These are phyloP conservation scores for Mucor ambiguus DNA, from an alignment of 371 early-diverging fungal species.

Conservation along the genomic window DNA sequence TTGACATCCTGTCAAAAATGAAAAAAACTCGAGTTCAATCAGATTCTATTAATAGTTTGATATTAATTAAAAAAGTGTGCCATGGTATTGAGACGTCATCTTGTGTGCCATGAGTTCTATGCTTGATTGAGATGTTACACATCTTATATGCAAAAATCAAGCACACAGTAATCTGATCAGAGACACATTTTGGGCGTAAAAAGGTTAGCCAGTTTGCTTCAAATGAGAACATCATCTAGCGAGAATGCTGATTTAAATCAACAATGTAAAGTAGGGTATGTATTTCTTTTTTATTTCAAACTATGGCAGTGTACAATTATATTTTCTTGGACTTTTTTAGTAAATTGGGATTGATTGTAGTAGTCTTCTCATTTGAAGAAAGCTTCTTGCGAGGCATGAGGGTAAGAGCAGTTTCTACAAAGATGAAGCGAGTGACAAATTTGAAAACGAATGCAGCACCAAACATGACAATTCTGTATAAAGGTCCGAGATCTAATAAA, in stretches of 20 bases:
- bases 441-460: constrained; percentile 32
- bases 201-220: neutral
- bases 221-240: neutral
- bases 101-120: constrained; percentile 1
- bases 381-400: constrained; percentile 24
- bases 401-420: constrained; percentile 19
- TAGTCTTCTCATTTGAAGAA: neutral
- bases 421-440: constrained; percentile 36
- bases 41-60: neutral
- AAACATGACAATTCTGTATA: constrained; percentile 45
- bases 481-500: constrained; percentile 42
- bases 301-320: neutral
- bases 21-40: neutral
- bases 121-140: neutral
- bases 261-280: neutral
- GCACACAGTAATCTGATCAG: neutral
- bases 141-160: neutral
- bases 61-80: neutral
- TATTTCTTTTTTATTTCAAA: neutral
- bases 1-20: neutral
- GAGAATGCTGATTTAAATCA: neutral
- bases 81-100: neutral
- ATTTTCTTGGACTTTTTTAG: constrained; percentile 6
- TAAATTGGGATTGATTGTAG: neutral
- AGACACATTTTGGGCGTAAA: neutral